phyloP scores from a whole-genome alignment of 1,284 basidiomycete genomes.

The Ceratobasidium sp. region DNA sequence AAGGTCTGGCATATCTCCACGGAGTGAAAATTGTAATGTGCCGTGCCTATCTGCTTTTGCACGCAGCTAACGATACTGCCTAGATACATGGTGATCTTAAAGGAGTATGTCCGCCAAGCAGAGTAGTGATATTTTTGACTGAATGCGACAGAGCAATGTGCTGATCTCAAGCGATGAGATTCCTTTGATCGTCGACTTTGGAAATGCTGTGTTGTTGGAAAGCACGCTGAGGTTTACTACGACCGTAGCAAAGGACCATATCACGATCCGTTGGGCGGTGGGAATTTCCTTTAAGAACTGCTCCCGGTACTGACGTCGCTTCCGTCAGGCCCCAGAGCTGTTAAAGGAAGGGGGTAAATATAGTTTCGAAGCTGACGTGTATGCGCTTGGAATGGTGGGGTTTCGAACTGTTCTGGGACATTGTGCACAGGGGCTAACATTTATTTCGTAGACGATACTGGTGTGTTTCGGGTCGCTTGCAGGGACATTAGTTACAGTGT shows the following conservation, averaged over 20 bases:
- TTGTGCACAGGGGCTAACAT: too few relatives aligned
- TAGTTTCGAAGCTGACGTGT: too few relatives aligned
- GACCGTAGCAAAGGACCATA: not conserved
- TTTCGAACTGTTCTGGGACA: too few relatives aligned
- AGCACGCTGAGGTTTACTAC: not conserved
- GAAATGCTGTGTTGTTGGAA: not conserved
- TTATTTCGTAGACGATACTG: too few relatives aligned
- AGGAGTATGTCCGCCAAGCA: constrained; percentile 6
- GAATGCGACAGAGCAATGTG: not conserved
- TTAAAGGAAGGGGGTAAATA: too few relatives aligned
- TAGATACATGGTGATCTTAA: constrained; percentile 21
- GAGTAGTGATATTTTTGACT: not conserved
- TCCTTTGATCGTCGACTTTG: constrained; percentile 9
- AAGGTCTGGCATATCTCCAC: constrained; percentile 1
- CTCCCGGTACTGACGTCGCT: too few relatives aligned
- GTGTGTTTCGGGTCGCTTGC: too few relatives aligned
- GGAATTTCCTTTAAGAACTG: too few relatives aligned
- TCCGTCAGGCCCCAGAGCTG: too few relatives aligned
- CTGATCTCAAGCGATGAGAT: not conserved
- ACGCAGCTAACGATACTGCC: too few relatives aligned
- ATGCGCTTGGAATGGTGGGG: too few relatives aligned
- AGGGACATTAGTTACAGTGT: too few relatives aligned
- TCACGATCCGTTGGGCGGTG: constrained; percentile 27
- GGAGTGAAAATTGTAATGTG: not conserved
- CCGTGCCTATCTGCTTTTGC: not conserved